These are phyloP conservation scores for Termitomyces sp. DNA, from an alignment of 768 basidiomycete genomes.

Conservation along the genomic window DNA sequence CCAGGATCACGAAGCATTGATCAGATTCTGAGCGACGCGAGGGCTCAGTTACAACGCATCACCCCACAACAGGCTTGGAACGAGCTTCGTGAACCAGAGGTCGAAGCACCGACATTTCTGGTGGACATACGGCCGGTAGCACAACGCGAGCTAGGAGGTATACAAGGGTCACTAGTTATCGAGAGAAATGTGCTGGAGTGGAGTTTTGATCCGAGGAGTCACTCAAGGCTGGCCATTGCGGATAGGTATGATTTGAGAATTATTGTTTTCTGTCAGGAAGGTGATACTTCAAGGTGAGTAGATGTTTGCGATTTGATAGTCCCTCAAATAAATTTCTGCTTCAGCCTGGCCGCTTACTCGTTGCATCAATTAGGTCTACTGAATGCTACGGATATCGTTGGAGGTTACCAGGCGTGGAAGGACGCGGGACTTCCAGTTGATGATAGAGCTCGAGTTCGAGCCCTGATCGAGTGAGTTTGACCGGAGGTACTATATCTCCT, in stretches of 20 bases:
- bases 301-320: not conserved
- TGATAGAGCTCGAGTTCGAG: constrained; percentile 7
- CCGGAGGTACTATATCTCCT: not conserved
- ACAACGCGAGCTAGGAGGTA: constrained; percentile 56
- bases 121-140: constrained; percentile 72
- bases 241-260: constrained; percentile 72
- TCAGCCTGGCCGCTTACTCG: constrained; percentile 62
- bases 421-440: constrained; percentile 59
- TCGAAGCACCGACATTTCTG: constrained; percentile 60
- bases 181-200: constrained; percentile 78
- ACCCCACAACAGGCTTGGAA: constrained; percentile 54
- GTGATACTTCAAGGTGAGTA: constrained; percentile 55
- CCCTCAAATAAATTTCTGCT: not conserved
- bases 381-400: constrained; percentile 74
- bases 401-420: constrained; percentile 71
- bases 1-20: constrained; percentile 58
- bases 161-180: constrained; percentile 65
- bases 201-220: constrained; percentile 69
- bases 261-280: constrained; percentile 73
- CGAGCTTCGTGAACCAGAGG: constrained; percentile 47
- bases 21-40: constrained; percentile 50
- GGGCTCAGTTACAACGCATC: constrained; percentile 61
- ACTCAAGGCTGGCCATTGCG: constrained; percentile 55
- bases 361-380: constrained; percentile 66
- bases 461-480: not conserved